A percentile compares a stretch with the other conserved stretches of the same genome.
phyloP scores from a whole-genome alignment of 2,329 filamentous ascomycete species.

The Hymenoscyphus linearis region DNA sequence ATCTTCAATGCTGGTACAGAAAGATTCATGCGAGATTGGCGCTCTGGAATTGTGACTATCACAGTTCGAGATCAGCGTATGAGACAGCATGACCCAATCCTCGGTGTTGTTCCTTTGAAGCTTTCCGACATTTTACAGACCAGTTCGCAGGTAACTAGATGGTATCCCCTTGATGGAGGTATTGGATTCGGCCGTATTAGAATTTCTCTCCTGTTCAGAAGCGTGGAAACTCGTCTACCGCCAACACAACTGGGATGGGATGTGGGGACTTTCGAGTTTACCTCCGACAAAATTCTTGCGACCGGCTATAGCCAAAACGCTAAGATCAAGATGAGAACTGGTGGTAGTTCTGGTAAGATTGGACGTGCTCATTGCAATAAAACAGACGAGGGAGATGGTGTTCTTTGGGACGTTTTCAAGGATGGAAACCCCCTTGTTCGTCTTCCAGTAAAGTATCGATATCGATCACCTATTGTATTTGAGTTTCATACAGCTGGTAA shows the following conservation, averaged over 20 bases:
- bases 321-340: constrained; percentile 78
- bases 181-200: constrained; percentile 87
- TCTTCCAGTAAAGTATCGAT: constrained; percentile 84
- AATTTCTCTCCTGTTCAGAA: constrained; percentile 85
- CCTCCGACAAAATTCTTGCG: constrained; percentile 63
- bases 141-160: constrained; percentile 73
- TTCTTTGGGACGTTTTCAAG: constrained; percentile 53
- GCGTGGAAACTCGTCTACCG: constrained; percentile 80
- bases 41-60: constrained; percentile 77
- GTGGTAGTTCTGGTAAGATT: constrained; percentile 72
- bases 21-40: constrained; percentile 88
- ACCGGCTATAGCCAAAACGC: constrained; percentile 54
- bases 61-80: constrained; percentile 85
- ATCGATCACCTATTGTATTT: constrained; percentile 83
- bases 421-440: constrained; percentile 51
- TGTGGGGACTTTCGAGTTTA: constrained; percentile 89
- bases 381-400: constrained; percentile 52
- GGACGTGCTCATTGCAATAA: constrained; percentile 57
- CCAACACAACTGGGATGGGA: constrained; percentile 86
- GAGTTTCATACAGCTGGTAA: constrained; percentile 71
- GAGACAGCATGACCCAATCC: constrained; percentile 87
- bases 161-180: constrained; percentile 95
- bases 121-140: constrained; percentile 83
- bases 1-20: constrained; percentile 98
- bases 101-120: constrained; percentile 86